Evolutionary conservation across 106 monocot species (phyloP).

Genomic region (Gastrodia elata): DNA sequence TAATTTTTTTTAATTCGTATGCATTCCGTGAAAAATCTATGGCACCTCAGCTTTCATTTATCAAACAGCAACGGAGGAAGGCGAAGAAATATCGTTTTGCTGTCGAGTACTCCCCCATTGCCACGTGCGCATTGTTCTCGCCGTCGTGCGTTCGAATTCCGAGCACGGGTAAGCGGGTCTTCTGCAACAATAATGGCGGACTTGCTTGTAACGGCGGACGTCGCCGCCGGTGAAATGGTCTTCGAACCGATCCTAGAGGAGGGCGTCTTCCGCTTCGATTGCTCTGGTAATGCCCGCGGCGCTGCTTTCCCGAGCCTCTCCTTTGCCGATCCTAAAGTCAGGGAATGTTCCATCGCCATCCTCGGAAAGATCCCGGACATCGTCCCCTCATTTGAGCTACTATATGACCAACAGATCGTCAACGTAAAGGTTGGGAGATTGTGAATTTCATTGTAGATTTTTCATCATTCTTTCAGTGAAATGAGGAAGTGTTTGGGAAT

Average conservation of each 20-base stretch:
- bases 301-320: constrained; percentile 75
- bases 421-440: constrained; percentile 39
- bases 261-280: constrained; percentile 93
- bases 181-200: constrained; percentile 5
- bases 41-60: too few relatives aligned
- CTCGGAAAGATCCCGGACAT: constrained; percentile 34
- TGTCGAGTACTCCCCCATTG: background rate
- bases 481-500: background rate
- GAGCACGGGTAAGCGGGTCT: background rate
- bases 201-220: constrained; percentile 9
- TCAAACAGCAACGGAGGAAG: too few relatives aligned
- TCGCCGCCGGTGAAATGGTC: constrained; percentile 46
- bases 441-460: background rate
- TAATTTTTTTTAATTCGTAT: too few relatives aligned
- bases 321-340: constrained; percentile 54
- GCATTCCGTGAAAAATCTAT: too few relatives aligned
- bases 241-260: constrained; percentile 75
- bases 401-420: constrained; percentile 51
- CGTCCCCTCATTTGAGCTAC: constrained; percentile 35
- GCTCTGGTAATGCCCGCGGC: constrained; percentile 43
- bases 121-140: background rate
- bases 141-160: background rate
- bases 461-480: background rate
- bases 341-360: constrained; percentile 41
- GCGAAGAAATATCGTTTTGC: too few relatives aligned